A percentile compares a stretch with the other conserved stretches of the same genome.
Conservation (phyloP, 768 basidiomycete species). For the Suillus luteus region DNA sequence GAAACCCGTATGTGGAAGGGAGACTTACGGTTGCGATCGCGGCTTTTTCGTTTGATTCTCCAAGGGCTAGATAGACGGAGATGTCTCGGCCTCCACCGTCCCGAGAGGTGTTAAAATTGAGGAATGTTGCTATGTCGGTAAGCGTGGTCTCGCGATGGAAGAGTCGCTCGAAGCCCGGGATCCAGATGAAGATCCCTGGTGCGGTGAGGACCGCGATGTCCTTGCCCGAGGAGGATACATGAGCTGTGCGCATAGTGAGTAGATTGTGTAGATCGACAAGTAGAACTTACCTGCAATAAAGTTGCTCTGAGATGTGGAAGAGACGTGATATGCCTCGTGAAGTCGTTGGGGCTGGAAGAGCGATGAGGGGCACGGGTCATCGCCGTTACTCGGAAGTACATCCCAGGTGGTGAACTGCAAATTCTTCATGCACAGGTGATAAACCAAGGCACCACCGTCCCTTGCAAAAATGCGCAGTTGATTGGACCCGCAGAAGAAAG, state of each 20-base stretch:
- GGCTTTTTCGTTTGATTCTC: conserved; percentile 39
- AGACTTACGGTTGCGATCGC: conserved; percentile 49
- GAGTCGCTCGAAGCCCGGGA: conserved; percentile 31
- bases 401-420: conserved; percentile 38
- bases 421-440: conserved; percentile 44
- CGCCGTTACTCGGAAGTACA: conserved; percentile 25
- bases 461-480: conserved; percentile 58
- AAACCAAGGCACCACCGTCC: conserved; percentile 42
- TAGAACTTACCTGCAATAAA: conserved; percentile 33
- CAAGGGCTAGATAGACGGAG: conserved; percentile 53
- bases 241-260: conserved; percentile 28
- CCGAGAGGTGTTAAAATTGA: conserved; percentile 27
- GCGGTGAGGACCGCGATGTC: conserved; percentile 33
- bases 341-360: conserved; percentile 27
- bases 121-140: conserved; percentile 33
- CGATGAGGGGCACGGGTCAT: conserved; percentile 12
- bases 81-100: conserved; percentile 16
- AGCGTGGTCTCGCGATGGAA: conserved; percentile 40
- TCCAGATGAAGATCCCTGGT: conserved; percentile 28
- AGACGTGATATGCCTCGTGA: conserved; percentile 12
- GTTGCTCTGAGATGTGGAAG: conserved; percentile 10
- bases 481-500: conserved; percentile 56
- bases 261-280: not conserved
- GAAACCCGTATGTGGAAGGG: not conserved
- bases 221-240: conserved; percentile 51